These are phyloP conservation scores for Blastocystis sp. DNA, from an alignment of 352 stramenopile genomes.

Conservation along the genomic window DNA sequence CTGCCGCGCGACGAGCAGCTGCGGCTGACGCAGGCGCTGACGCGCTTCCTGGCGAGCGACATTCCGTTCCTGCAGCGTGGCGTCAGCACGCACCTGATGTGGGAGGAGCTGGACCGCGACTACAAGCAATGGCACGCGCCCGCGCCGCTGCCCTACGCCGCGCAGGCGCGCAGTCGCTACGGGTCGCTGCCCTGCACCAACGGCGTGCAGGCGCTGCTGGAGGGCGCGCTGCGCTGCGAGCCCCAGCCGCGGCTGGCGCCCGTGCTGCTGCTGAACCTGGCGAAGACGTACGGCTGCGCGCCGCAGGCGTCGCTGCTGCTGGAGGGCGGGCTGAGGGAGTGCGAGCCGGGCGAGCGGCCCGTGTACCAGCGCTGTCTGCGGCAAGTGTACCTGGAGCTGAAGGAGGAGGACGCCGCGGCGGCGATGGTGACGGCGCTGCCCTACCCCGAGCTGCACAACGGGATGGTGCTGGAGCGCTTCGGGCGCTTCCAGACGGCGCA, in stretches of 20 bases:
- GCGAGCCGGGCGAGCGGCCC: background rate
- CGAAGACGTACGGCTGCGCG: slow-evolving; percentile 14
- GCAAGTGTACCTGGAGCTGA: slow-evolving; percentile 35
- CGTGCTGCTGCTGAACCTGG: slow-evolving; percentile 25
- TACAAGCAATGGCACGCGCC: slow-evolving; percentile 50
- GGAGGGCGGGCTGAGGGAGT: background rate
- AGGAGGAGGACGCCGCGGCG: slow-evolving; percentile 20
- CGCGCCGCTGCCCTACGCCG: background rate
- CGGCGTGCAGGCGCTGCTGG: slow-evolving; percentile 28
- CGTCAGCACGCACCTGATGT: background rate
- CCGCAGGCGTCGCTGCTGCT: slow-evolving; percentile 41
- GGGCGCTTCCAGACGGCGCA: slow-evolving; percentile 2
- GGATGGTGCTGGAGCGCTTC: slow-evolving; percentile 50
- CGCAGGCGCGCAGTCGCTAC: slow-evolving; percentile 14
- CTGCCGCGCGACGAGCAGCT: background rate
- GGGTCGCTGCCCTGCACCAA: slow-evolving; percentile 13
- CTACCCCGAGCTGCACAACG: slow-evolving; percentile 30
- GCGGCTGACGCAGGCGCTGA: background rate
- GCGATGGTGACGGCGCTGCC: slow-evolving; percentile 19
- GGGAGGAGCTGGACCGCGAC: slow-evolving; percentile 48
- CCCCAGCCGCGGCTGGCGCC: slow-evolving; percentile 13
- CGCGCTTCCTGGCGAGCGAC: slow-evolving; percentile 11
- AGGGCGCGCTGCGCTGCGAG: slow-evolving; percentile 16
- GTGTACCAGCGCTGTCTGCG: slow-evolving; percentile 12
- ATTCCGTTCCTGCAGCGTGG: background rate